Conservation (phyloP, 352 stramenopile species). For the Pythium myriotylum region DNA sequence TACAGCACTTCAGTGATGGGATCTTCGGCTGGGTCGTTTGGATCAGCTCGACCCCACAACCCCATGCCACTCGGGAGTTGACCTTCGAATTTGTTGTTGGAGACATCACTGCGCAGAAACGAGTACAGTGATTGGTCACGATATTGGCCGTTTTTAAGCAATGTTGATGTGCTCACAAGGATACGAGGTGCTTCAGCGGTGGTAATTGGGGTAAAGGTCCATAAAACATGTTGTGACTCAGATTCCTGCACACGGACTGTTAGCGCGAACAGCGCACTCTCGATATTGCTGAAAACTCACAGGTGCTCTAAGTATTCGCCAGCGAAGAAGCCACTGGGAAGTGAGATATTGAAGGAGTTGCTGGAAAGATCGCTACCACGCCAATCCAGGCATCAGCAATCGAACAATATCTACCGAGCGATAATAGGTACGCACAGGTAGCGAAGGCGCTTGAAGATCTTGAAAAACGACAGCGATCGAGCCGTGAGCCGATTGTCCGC, state of each 20-base stretch:
- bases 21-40: slow-evolving; percentile 51
- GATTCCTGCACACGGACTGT: slow-evolving; percentile 34
- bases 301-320: slow-evolving; percentile 49
- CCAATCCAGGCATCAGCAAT: too few species aligned
- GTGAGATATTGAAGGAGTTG: slow-evolving; percentile 43
- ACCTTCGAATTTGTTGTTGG: slow-evolving; percentile 51
- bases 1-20: slow-evolving; percentile 52
- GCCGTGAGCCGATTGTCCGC: slow-evolving; percentile 21
- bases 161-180: slow-evolving; percentile 33
- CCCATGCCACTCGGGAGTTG: slow-evolving; percentile 39
- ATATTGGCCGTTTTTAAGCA: too few species aligned
- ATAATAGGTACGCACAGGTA: slow-evolving; percentile 18
- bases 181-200: slow-evolving; percentile 38
- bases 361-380: slow-evolving; percentile 44
- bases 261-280: background rate
- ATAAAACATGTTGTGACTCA: slow-evolving; percentile 54
- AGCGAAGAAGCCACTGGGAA: slow-evolving; percentile 43
- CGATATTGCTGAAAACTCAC: slow-evolving; percentile 31
- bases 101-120: slow-evolving; percentile 45
- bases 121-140: too few species aligned
- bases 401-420: background rate
- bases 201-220: slow-evolving; percentile 37
- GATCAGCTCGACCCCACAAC: slow-evolving; percentile 48
- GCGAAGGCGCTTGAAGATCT: slow-evolving; percentile 25
- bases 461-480: slow-evolving; percentile 24